phyloP scores from a whole-genome alignment of 257 asterid species.

The Solanum ossicruentum region DNA sequence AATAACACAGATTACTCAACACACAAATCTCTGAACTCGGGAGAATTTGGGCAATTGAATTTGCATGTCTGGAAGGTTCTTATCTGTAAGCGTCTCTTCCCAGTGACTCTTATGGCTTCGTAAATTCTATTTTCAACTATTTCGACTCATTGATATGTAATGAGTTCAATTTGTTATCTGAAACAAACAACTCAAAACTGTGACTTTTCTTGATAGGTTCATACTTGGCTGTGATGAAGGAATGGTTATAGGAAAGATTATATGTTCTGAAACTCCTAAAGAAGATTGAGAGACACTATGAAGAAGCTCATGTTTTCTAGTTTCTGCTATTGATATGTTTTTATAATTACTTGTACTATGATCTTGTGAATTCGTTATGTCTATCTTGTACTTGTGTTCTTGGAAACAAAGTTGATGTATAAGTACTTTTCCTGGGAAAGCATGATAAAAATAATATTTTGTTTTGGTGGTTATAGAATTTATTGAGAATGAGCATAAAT shows the following conservation, averaged over 20 bases:
- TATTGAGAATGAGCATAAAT: not conserved
- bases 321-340: not conserved
- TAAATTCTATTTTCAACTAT: not conserved
- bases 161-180: not conserved
- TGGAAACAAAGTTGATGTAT: not conserved
- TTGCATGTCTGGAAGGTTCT: not conserved
- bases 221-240: not conserved
- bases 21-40: not conserved
- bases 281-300: not conserved
- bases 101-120: not conserved
- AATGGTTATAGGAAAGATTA: not conserved
- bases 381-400: not conserved
- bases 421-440: not conserved
- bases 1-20: not conserved
- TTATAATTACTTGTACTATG: not conserved
- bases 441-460: not conserved
- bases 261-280: not conserved
- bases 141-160: not conserved
- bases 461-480: no score
- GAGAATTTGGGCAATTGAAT: not conserved
- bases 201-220: not conserved
- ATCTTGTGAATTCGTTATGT: not conserved
- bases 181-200: not conserved
- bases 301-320: not conserved
- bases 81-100: not conserved